phyloP scores from a whole-genome alignment of 306 rosid genomes.

The Glycyrrhiza uralensis region DNA sequence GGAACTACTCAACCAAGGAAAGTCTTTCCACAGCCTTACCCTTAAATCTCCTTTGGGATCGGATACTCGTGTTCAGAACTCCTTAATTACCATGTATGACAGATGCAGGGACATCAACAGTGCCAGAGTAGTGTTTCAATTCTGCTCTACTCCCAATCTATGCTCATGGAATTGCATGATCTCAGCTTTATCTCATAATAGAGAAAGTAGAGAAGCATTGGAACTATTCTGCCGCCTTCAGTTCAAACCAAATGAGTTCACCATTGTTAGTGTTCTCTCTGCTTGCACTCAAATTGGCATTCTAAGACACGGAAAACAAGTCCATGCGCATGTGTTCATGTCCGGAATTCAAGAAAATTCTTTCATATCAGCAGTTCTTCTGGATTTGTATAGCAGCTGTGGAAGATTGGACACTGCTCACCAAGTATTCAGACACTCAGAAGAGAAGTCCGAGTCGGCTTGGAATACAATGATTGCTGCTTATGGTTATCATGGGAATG shows the following conservation, averaged over 20 bases:
- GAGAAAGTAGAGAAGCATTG: slow-evolving; percentile 44
- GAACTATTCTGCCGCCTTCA: slow-evolving; percentile 38
- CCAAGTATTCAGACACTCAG: slow-evolving; percentile 36
- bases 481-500: slow-evolving; percentile 48
- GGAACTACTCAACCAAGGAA: slow-evolving; percentile 40
- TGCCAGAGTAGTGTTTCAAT: slow-evolving; percentile 43
- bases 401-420: slow-evolving; percentile 53
- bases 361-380: slow-evolving; percentile 54
- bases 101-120: slow-evolving; percentile 51
- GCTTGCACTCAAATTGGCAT: slow-evolving; percentile 53
- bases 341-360: slow-evolving; percentile 31
- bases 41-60: slow-evolving; percentile 43
- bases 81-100: slow-evolving; percentile 55
- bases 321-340: slow-evolving; percentile 36
- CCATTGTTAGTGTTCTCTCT: slow-evolving; percentile 47
- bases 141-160: slow-evolving; percentile 34
- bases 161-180: slow-evolving; percentile 67
- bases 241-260: slow-evolving; percentile 47
- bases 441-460: slow-evolving; percentile 44
- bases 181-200: slow-evolving; percentile 50
- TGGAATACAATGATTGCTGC: slow-evolving; percentile 65
- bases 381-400: slow-evolving; percentile 51
- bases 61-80: slow-evolving; percentile 46
- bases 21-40: slow-evolving; percentile 43
- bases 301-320: slow-evolving; percentile 46